phyloP scores from a whole-genome alignment of 129 eudicot genomes.

The Tagetes erecta region DNA sequence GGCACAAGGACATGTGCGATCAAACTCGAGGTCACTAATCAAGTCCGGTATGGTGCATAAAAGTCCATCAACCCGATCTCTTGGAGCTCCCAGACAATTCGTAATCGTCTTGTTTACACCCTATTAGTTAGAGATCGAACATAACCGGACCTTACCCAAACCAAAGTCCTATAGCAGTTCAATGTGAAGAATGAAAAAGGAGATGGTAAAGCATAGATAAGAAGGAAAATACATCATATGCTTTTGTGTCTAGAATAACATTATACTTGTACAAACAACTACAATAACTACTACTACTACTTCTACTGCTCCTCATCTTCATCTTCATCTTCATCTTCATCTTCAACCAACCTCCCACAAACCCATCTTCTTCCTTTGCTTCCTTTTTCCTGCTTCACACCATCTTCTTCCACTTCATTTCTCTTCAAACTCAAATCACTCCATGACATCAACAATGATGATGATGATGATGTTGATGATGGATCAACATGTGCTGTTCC shows the following conservation, averaged over 20 bases:
- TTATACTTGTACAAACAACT: constrained; percentile 27
- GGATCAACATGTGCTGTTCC: constrained; percentile 27
- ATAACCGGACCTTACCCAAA: background rate
- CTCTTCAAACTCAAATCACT: constrained; percentile 29
- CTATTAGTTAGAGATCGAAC: background rate
- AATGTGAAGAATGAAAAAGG: background rate
- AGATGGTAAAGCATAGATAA: constrained; percentile 21
- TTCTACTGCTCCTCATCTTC: constrained; percentile 8
- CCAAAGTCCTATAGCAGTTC: background rate
- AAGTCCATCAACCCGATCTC: too few species aligned
- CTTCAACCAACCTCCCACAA: constrained; percentile 80
- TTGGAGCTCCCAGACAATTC: too few species aligned
- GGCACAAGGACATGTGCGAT: too few species aligned
- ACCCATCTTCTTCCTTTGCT: constrained; percentile 73
- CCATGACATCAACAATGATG: constrained; percentile 19
- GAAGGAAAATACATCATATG: constrained; percentile 20
- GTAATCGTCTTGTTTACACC: background rate
- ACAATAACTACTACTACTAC: constrained; percentile 20
- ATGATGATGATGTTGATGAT: background rate
- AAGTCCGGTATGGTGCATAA: too few species aligned
- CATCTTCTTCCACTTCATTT: constrained; percentile 32
- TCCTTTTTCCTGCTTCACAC: constrained; percentile 31
- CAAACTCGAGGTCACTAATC: too few species aligned
- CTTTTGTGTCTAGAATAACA: constrained; percentile 20
- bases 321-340: constrained; percentile 18